These are phyloP conservation scores for Kuraishia ogatae DNA, from an alignment of 805 yeast species.

Conservation along the genomic window DNA sequence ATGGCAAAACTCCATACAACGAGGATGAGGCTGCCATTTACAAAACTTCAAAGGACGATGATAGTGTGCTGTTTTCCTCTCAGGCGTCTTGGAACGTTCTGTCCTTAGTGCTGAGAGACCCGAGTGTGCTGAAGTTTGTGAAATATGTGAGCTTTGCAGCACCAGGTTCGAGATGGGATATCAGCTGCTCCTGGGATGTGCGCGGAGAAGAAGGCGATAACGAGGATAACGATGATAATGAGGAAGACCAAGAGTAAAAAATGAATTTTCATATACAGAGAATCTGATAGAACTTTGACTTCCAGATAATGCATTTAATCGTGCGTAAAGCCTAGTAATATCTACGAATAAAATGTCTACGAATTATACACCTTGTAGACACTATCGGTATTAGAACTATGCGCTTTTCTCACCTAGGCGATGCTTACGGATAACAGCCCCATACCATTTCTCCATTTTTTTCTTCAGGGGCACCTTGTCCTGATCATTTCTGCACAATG, in stretches of 20 bases:
- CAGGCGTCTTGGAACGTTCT: conserved; percentile 82
- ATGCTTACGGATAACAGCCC: too few relatives aligned
- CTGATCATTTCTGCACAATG: too few relatives aligned
- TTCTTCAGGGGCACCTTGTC: too few relatives aligned
- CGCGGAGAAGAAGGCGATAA: conserved; percentile 20
- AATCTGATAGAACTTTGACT: too few relatives aligned
- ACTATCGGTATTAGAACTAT: too few relatives aligned
- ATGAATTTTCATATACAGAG: too few relatives aligned
- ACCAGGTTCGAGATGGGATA: conserved; percentile 89
- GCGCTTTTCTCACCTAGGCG: too few relatives aligned
- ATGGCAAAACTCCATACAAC: conserved; percentile 23
- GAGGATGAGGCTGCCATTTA: conserved; percentile 85
- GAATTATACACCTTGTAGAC: too few relatives aligned
- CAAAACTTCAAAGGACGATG: conserved; percentile 54
- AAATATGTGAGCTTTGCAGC: conserved; percentile 88
- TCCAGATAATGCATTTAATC: too few relatives aligned
- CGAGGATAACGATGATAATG: background rate
- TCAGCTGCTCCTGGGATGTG: conserved; percentile 73
- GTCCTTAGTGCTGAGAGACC: conserved; percentile 72
- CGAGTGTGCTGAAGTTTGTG: conserved; percentile 80
- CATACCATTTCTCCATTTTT: too few relatives aligned
- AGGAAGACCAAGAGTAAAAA: background rate
- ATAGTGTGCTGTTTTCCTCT: conserved; percentile 67
- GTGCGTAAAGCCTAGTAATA: too few relatives aligned
- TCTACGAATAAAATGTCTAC: too few relatives aligned